Evolutionary conservation across 768 basidiomycete species (phyloP).

Genomic region (Pulveroboletus sp.): DNA sequence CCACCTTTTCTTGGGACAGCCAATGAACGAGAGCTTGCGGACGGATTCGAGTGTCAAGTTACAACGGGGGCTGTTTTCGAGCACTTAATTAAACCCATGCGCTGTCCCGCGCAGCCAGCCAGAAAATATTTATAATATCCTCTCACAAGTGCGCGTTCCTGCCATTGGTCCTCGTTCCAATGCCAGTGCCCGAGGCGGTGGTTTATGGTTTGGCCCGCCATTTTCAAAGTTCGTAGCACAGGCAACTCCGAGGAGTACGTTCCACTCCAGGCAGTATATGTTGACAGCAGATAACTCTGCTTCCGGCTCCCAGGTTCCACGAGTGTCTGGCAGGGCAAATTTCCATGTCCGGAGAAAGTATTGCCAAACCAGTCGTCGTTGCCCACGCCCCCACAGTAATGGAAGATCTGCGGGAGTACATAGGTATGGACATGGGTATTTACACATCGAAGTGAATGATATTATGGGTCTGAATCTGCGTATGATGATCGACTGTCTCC

Average conservation of each 20-base stretch:
- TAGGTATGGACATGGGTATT: too few species aligned
- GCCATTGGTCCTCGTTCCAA: not conserved
- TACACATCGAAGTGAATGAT: conserved; percentile 5
- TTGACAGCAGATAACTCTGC: not conserved
- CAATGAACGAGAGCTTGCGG: not conserved
- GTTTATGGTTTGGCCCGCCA: not conserved
- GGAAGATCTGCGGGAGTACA: too few species aligned
- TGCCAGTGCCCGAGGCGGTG: not conserved
- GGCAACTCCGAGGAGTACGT: not conserved
- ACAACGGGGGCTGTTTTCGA: not conserved
- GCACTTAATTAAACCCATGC: not conserved
- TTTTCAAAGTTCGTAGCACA: not conserved
- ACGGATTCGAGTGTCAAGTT: not conserved
- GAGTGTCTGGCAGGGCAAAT: not conserved
- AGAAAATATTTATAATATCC: not conserved
- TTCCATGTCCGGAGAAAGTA: not conserved
- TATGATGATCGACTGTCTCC: conserved; percentile 5
- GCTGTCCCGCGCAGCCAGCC: not conserved
- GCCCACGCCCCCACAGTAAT: too few species aligned
- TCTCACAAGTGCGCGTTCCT: not conserved
- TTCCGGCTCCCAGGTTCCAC: conserved; percentile 5
- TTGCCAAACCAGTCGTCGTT: conserved; percentile 4
- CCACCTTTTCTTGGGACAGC: not conserved
- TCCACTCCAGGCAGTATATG: conserved; percentile 5
- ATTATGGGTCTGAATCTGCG: conserved; percentile 8